Evolutionary conservation across 768 basidiomycete genomes (phyloP).

Genomic region (Tricholoma sp.): DNA sequence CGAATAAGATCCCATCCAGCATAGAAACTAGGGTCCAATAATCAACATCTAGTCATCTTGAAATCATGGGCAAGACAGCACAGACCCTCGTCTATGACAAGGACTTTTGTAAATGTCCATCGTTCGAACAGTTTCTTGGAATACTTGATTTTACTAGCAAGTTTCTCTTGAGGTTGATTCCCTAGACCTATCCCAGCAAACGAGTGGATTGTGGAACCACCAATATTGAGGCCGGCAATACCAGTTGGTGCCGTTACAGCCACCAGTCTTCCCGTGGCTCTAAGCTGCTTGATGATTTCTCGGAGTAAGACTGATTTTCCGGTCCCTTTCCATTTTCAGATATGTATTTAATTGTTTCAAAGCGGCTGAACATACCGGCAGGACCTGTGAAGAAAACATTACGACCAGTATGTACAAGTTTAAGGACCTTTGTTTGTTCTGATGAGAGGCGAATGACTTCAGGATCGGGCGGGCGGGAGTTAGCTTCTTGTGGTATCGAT

Average conservation of each 20-base stretch:
- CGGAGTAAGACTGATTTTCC: conserved; percentile 69
- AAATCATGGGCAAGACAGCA: not conserved
- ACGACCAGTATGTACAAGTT: conserved; percentile 43
- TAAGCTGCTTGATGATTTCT: conserved; percentile 48
- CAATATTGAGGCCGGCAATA: conserved; percentile 66
- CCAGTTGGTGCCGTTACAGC: conserved; percentile 66
- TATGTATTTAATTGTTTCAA: not conserved
- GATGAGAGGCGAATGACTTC: conserved; percentile 22
- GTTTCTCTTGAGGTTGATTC: conserved; percentile 36
- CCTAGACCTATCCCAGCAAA: conserved; percentile 63
- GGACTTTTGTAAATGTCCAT: conserved; percentile 48
- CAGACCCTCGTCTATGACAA: conserved; percentile 73
- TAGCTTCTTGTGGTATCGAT: conserved; percentile 43
- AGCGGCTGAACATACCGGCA: conserved; percentile 41
- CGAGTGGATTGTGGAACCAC: conserved; percentile 62
- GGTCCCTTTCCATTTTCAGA: conserved; percentile 37
- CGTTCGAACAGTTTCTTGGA: conserved; percentile 22
- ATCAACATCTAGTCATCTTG: not conserved
- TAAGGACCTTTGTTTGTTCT: conserved; percentile 39
- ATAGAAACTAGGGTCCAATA: conserved; percentile 51
- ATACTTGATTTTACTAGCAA: conserved; percentile 31
- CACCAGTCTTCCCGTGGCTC: conserved; percentile 21
- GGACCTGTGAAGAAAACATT: conserved; percentile 75
- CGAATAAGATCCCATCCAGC: conserved; percentile 65
- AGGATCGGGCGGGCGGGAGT: conserved; percentile 28